Percentiles rank a stretch among this genome's conserved stretches.
These are phyloP conservation scores for Ophiocordyceps sinensis DNA, from an alignment of 2,329 filamentous ascomycete genomes.

Conservation along the genomic window DNA sequence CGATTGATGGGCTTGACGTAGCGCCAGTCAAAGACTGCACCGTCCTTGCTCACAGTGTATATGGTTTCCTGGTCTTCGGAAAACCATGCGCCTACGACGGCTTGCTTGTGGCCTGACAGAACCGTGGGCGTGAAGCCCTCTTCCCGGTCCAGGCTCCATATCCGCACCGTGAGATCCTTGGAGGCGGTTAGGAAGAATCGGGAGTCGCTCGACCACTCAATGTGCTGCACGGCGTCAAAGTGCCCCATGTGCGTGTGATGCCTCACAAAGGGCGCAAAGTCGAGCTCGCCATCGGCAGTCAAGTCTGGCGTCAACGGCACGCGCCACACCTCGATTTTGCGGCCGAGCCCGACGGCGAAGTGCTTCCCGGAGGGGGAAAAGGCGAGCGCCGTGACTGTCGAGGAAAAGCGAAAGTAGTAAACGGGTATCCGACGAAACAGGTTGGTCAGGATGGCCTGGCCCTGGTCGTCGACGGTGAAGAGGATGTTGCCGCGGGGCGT, in stretches of 20 bases:
- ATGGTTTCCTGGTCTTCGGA: conserved; percentile 89
- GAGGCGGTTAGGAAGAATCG: conserved; percentile 87
- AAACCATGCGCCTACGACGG: conserved; percentile 91
- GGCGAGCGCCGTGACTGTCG: conserved; percentile 65
- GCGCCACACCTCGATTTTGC: conserved; percentile 89
- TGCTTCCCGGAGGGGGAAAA: conserved; percentile 86
- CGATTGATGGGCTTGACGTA: conserved; percentile 51
- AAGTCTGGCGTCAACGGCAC: conserved; percentile 81
- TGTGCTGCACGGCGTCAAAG: conserved; percentile 71
- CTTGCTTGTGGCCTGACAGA: conserved; percentile 79
- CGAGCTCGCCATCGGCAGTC: conserved; percentile 64
- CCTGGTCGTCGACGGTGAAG: conserved; percentile 87
- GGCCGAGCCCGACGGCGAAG: conserved; percentile 78
- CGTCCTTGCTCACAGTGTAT: conserved; percentile 92
- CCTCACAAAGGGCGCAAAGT: conserved; percentile 88
- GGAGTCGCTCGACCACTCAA: conserved; percentile 94
- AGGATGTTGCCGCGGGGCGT: conserved; percentile 85
- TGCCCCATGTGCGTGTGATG: conserved; percentile 79
- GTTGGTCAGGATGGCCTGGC: conserved; percentile 84
- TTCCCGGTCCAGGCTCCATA: conserved; percentile 86
- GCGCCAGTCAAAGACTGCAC: conserved; percentile 89
- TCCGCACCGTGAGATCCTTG: conserved; percentile 80
- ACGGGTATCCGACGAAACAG: conserved; percentile 72
- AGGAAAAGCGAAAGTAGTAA: conserved; percentile 91
- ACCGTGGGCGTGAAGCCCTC: conserved; percentile 83